Base-by-base conservation (phyloP, 495 filamentous ascomycete genomes). In the Lophiostoma macrostomum region DNA sequence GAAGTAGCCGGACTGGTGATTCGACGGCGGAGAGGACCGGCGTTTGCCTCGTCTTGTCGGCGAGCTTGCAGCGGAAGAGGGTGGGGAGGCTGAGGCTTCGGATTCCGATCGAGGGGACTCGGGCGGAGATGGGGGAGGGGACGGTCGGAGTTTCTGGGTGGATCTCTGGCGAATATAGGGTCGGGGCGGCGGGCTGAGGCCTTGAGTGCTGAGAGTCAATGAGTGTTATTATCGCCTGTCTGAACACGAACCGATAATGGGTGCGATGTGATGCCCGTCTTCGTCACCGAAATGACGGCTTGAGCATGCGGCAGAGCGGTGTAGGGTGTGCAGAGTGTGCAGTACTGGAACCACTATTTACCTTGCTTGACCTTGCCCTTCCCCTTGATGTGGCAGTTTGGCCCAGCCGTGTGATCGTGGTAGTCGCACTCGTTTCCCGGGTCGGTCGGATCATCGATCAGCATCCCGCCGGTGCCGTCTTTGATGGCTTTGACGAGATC, bases 391-490 rank as follows among this genome's bases (percentile, higher is more conserved):
- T 63, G 61, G 35, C 68, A 72, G 22, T 58, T 59, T 16, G 60
- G 62, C 2, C 74, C 72, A 4, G 65, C 59, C 5, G 62, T 58
- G 57, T 77, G 74, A 41, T 76, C 72, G 54, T 76, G 74, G 50
- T 72, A 74, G 10, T 64, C 59, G 61, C 74, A 76, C 13, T 65
- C 64, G 37, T 66, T 61, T 8, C 58, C 61, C 11, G 28, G 10
- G n/a, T 71, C 67, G 8, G 74, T 77, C 5, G 74, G 74, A 52
- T 77, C 74, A 3, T 74, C 66, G 45, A 76, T 75, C 5, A 77
- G 61, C 42, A 65, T 66, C 14, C 70, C 68, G 13, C 74, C 73
- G n/a, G 67, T 64, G 34, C 64, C 67, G 13, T 59, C 46, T 42
- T 69, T 71, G 37, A 77, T 76, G n/a, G 73, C 73, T 28, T 71